Base-by-base conservation (phyloP, 2,329 filamentous ascomycete genomes). In the Berkeleyomyces basicola region DNA sequence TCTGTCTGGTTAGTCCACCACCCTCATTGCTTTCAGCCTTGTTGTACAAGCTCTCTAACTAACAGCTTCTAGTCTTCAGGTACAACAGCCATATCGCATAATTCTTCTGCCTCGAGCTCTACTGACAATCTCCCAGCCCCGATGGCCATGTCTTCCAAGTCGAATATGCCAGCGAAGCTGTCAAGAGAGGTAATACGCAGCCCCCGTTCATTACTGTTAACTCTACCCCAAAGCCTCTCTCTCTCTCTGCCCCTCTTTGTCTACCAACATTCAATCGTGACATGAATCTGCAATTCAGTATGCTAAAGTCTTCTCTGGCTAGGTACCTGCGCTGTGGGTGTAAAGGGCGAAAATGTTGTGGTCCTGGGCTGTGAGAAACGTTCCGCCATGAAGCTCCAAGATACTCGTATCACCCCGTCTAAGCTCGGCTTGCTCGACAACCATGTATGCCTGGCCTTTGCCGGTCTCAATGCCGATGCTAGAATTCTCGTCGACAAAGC, bases 111-210 rank as follows among this genome's bases (percentile, higher is more conserved):
- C 49, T 16, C 55, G 53, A 16, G 72, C 7, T 37, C 40, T 67
- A 69, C 78, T 84, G 74, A 86, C 72, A 46, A n/a, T 58, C 33
- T 23, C 58, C 23, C 72, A 97, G 92, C 83, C 93, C 93, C 71
- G 93, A 99, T 78, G 93, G 93, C 76, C 93, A 99, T 79, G 93
- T 99, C 71, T 99, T 99, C 79, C 93, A 99, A 77, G 93, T 99
- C 71, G 93, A 99, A 82, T 99, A 99, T 82, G 93, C 93, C 63
- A 87, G 95, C 69, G 93, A 99, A 78, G 93, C 93, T 68, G 93
- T 99, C 69, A 99, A 99, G 82, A 80, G 93, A 90, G 93, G 92
- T 93, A 55, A 39, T 55, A 14, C 51, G 33, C 33, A 37, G 14
- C n/a, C 51, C 11, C 6, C 14, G 7, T 14, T 78, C 65, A 73